Percentiles rank a stretch among this genome's conserved stretches.
These are phyloP conservation scores for Hypoxylon cercidicola DNA, from an alignment of 495 filamentous ascomycete genomes.

Conservation along the genomic window DNA sequence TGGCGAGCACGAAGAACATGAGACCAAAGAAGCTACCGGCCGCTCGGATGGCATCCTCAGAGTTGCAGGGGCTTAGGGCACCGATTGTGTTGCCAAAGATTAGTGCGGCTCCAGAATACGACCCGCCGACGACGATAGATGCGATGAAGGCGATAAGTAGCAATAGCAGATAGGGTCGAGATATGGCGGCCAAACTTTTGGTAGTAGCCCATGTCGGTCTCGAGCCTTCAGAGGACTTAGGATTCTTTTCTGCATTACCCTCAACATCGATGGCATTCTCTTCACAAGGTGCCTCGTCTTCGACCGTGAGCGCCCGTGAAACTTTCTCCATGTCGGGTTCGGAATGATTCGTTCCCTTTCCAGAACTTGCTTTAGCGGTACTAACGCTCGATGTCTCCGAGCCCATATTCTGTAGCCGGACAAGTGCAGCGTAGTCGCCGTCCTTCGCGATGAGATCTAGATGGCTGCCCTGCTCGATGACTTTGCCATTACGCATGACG, in stretches of 20 bases:
- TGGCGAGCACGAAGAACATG: slow-evolving; percentile 64
- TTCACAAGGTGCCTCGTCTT: slow-evolving; percentile 19
- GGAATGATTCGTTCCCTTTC: slow-evolving; percentile 24
- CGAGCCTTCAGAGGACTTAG: slow-evolving; percentile 7
- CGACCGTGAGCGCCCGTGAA: slow-evolving; percentile 39
- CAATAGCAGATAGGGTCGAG: slow-evolving; percentile 43
- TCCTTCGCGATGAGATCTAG: slow-evolving; percentile 47
- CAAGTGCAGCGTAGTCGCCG: slow-evolving; percentile 57
- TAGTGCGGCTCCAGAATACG: slow-evolving; percentile 58
- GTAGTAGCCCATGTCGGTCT: slow-evolving; percentile 41
- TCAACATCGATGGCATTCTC: slow-evolving; percentile 2
- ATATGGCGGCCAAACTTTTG: slow-evolving; percentile 37
- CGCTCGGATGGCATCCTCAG: slow-evolving; percentile 47
- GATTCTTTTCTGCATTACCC: slow-evolving; percentile 13
- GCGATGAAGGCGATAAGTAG: slow-evolving; percentile 45
- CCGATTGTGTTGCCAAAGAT: slow-evolving; percentile 63
- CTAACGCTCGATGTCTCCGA: slow-evolving; percentile 44
- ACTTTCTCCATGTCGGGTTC: slow-evolving; percentile 50
- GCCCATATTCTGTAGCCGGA: slow-evolving; percentile 45
- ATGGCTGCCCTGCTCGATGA: slow-evolving; percentile 67
- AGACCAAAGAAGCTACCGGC: slow-evolving; percentile 61
- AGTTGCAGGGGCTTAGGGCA: slow-evolving; percentile 45
- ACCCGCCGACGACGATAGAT: slow-evolving; percentile 55
- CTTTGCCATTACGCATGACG: slow-evolving; percentile 65
- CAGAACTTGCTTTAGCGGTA: slow-evolving; percentile 31